Percentiles rank a stretch among this genome's conserved stretches.
Conservation (phyloP, 2,329 filamentous ascomycete genomes). For the Nigrograna mackinnonii region DNA sequence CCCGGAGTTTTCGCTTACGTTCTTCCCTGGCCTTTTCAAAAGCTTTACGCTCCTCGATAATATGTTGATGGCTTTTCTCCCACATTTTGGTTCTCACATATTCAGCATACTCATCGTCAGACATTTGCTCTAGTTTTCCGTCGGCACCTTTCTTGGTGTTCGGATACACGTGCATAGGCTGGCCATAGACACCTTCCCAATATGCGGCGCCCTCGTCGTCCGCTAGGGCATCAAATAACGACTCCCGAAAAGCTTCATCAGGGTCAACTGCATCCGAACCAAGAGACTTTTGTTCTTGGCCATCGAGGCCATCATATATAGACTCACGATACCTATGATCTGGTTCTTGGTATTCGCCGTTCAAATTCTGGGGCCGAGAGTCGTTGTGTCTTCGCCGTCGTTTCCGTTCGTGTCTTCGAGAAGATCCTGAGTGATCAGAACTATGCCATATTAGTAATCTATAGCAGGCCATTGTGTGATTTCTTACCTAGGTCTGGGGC, state of each 20-base stretch:
- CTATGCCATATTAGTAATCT: too few relatives aligned
- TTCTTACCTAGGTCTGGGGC: too few relatives aligned
- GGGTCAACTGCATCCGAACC: slow-evolving; percentile 48
- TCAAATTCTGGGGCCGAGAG: slow-evolving; percentile 16
- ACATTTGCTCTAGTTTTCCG: slow-evolving; percentile 78
- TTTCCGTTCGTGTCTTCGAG: too few relatives aligned
- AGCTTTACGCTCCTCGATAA: slow-evolving; percentile 76
- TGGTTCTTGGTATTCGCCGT: slow-evolving; percentile 36
- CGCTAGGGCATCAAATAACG: slow-evolving; percentile 93
- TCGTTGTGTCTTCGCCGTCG: slow-evolving; percentile 12
- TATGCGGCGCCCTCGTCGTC: slow-evolving; percentile 95
- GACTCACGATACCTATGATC: slow-evolving; percentile 35
- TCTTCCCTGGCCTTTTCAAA: slow-evolving; percentile 51
- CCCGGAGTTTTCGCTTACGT: slow-evolving; percentile 42
- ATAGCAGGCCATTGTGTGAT: too few relatives aligned
- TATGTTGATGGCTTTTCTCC: slow-evolving; percentile 87
- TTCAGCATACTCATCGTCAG: slow-evolving; percentile 86
- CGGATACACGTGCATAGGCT: slow-evolving; percentile 84
- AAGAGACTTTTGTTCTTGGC: slow-evolving; percentile 37
- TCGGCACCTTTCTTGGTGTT: slow-evolving; percentile 56
- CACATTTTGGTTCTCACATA: slow-evolving; percentile 91
- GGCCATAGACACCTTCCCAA: slow-evolving; percentile 96
- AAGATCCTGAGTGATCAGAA: too few relatives aligned
- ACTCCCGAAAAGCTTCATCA: slow-evolving; percentile 83
- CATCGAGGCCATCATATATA: slow-evolving; percentile 29